Evolutionary conservation across 495 filamentous ascomycete genomes (phyloP).

Genomic region (Margaritispora aquatica): DNA sequence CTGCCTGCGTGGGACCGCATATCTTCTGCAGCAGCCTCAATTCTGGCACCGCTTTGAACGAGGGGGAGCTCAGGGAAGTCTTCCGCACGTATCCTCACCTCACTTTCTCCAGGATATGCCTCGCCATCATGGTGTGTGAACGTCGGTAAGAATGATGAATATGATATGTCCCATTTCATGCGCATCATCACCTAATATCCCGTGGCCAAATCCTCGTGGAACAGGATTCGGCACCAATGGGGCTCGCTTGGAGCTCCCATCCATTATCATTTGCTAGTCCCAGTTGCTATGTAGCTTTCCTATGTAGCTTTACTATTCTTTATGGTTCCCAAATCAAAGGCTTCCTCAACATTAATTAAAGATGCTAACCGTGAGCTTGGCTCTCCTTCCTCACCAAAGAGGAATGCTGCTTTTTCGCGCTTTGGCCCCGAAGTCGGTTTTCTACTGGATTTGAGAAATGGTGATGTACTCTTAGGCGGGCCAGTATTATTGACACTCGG

Average conservation of each 20-base stretch:
- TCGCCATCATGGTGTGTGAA: not conserved
- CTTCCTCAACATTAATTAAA: constrained; percentile 14
- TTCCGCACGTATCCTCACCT: not conserved
- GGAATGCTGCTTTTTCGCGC: constrained; percentile 47
- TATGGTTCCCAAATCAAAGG: constrained; percentile 23
- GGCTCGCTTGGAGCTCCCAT: not conserved
- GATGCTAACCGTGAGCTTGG: constrained; percentile 1
- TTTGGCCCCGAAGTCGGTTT: constrained; percentile 19
- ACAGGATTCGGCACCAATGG: not conserved
- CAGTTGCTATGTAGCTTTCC: no score
- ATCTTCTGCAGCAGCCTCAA: constrained; percentile 15
- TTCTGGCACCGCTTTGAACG: not conserved
- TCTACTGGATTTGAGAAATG: constrained; percentile 30
- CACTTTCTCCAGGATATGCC: not conserved
- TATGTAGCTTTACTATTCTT: constrained; percentile 6
- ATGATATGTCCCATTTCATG: not conserved
- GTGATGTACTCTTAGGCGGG: constrained; percentile 36
- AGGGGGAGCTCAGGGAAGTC: not conserved
- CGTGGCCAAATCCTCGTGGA: not conserved
- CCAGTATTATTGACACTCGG: constrained; percentile 33
- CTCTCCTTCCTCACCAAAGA: constrained; percentile 45
- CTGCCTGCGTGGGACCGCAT: constrained; percentile 12
- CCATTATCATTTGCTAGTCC: constrained; percentile 2
- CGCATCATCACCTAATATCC: not conserved
- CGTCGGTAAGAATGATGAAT: not conserved